Evolutionary conservation across 306 rosid genomes (phyloP), one percentile per base, ranked within the genome.

Genomic region (Oxytropis ochrocephala): DNA sequence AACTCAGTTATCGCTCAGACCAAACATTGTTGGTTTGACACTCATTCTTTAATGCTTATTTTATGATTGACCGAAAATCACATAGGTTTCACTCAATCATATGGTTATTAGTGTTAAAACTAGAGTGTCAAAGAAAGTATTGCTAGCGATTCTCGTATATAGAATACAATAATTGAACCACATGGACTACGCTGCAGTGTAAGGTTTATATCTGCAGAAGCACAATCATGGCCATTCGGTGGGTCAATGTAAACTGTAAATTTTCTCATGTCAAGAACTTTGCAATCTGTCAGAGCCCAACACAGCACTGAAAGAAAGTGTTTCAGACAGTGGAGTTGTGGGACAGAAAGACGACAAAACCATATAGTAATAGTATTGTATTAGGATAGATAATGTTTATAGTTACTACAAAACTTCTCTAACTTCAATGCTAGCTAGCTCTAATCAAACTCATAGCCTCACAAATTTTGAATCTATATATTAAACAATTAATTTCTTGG

Each of bases 241-340:
- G 69, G 69, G 58, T 43, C 77, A 77, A 77, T 44, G 52, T 44
- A 33, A 18, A 7, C 19, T 7, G 11, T 52, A 17, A 67, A 62
- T 42, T 53, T 14, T 52, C 35, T 52, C 36, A 1, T 69, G 19
- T 33, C 38, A 33, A 2, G 38, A 33, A 33, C 38, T 33, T 33
- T 33, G 21, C 21, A 56, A 32, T 56, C 19, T 42, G 14, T 30
- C 43, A 56, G 24, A 69, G 11, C 14, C 67, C 10, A 77, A 69
- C 73, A 54, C 10, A 77, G 61, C 73, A 54, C 9, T 7, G 14
- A 13, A 12, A 70, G 54, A 21, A 70, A 35, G 49, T 16, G 53
- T 70, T 61, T 77, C 19, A n/a, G n/a, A n/a, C n/a, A 53, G 67
- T 53, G 72, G 67, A 77, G 21, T 43, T 54, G 42, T 65, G 69